Percentiles rank a stretch among this genome's conserved stretches.
These are phyloP conservation scores for Phytophthora nicotianae DNA, from an alignment of 352 stramenopile genomes.

Conservation along the genomic window DNA sequence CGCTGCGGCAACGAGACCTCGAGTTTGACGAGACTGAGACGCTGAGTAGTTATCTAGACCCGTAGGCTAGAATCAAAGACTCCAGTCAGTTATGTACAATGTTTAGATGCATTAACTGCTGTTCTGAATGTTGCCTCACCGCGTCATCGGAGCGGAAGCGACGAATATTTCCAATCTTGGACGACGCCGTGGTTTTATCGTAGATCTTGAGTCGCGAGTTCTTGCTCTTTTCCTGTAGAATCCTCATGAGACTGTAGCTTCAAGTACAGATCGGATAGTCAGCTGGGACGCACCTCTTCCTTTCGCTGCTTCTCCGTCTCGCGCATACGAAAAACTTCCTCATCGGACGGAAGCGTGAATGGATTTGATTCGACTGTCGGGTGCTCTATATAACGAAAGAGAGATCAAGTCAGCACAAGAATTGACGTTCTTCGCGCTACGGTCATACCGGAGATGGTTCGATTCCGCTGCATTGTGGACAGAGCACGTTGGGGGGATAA, in stretches of 20 bases:
- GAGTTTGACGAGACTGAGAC: slow-evolving; percentile 75
- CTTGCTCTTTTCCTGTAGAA: slow-evolving; percentile 56
- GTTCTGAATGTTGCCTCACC: slow-evolving; percentile 27
- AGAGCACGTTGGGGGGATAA: no score
- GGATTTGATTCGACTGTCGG: slow-evolving; percentile 75
- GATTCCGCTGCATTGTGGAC: slow-evolving; percentile 16
- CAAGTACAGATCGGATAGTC: background rate
- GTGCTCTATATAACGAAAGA: slow-evolving; percentile 33
- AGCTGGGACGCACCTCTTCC: slow-evolving; percentile 47
- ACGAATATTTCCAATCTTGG: slow-evolving; percentile 82
- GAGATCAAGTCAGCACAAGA: background rate
- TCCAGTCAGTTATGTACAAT: background rate
- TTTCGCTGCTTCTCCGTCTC: slow-evolving; percentile 91
- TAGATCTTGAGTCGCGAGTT: slow-evolving; percentile 86
- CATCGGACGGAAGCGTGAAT: slow-evolving; percentile 93
- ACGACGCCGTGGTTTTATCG: slow-evolving; percentile 87
- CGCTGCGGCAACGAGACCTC: slow-evolving; percentile 77
- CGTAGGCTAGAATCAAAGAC: slow-evolving; percentile 31
- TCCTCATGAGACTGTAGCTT: background rate
- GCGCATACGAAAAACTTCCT: slow-evolving; percentile 94
- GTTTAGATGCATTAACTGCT: no score
- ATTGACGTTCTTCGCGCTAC: background rate
- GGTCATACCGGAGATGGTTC: slow-evolving; percentile 18
- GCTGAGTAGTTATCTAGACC: slow-evolving; percentile 61
- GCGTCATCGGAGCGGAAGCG: slow-evolving; percentile 70